phyloP scores from a whole-genome alignment of 768 basidiomycete genomes.

The Lactarius pseudohatsudake region DNA sequence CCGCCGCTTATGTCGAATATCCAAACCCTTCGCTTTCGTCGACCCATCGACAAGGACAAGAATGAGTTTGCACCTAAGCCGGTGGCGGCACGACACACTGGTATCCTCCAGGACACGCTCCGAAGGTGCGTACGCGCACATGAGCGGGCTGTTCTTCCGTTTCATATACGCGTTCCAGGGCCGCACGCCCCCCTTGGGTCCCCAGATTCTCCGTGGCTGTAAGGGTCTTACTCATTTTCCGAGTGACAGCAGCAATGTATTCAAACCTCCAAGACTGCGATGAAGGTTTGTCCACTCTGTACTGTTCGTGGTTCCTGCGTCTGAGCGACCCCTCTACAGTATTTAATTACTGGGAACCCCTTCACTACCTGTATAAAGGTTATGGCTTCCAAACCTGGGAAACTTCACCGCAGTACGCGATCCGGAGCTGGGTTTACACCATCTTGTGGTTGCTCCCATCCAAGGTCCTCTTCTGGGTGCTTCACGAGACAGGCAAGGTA shows the following conservation, averaged over 20 bases:
- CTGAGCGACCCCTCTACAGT: conserved; percentile 48
- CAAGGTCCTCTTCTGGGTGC: conserved; percentile 47
- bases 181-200: conserved; percentile 77
- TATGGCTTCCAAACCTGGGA: conserved; percentile 99
- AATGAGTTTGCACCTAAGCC: conserved; percentile 27
- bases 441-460: conserved; percentile 73
- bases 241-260: conserved; percentile 90
- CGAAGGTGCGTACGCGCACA: conserved; percentile 50
- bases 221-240: conserved; percentile 76
- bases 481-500: conserved; percentile 74
- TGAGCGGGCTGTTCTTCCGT: conserved; percentile 8
- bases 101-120: conserved; percentile 78
- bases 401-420: conserved; percentile 83
- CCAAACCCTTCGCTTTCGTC: conserved; percentile 39
- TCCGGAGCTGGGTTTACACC: conserved; percentile 94
- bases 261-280: conserved; percentile 94
- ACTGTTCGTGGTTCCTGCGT: not conserved
- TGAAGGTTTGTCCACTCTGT: conserved; percentile 62
- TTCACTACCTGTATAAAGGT: conserved; percentile 86
- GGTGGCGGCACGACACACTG: conserved; percentile 49
- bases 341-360: conserved; percentile 98
- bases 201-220: conserved; percentile 85
- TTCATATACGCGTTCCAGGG: conserved; percentile 39
- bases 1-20: conserved; percentile 29
- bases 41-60: conserved; percentile 32